A percentile compares a stretch with the other conserved stretches of the same genome.
phyloP scores from a whole-genome alignment of 2,329 filamentous ascomycete genomes.

The Dothistroma septosporum region DNA sequence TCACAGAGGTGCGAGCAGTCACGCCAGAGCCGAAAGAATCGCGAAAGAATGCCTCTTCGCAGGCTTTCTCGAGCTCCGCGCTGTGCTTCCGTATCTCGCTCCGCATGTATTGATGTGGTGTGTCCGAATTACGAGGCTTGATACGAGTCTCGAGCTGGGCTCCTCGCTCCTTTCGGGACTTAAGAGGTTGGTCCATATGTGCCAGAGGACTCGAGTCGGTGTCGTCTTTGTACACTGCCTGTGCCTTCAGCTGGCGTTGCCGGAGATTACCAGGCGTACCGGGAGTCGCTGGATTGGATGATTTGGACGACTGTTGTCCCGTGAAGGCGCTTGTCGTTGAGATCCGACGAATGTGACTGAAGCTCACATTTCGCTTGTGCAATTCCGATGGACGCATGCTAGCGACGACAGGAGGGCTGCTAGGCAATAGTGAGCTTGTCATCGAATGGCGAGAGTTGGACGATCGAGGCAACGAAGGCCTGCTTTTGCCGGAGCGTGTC shows the following conservation, averaged over 20 bases:
- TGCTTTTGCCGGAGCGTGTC: slow-evolving; percentile 30
- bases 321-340: slow-evolving; percentile 42
- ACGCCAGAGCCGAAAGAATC: slow-evolving; percentile 53
- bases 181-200: slow-evolving; percentile 29
- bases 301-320: slow-evolving; percentile 29
- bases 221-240: slow-evolving; percentile 20
- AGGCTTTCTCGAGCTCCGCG: slow-evolving; percentile 79
- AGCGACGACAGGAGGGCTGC: slow-evolving; percentile 44
- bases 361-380: slow-evolving; percentile 60
- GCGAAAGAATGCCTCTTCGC: slow-evolving; percentile 86
- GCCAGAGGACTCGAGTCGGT: slow-evolving; percentile 32
- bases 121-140: slow-evolving; percentile 38
- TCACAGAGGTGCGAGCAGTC: slow-evolving; percentile 39
- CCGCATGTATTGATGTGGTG: slow-evolving; percentile 54
- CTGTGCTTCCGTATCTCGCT: slow-evolving; percentile 83
- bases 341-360: slow-evolving; percentile 52
- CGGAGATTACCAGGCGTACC: slow-evolving; percentile 25
- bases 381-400: slow-evolving; percentile 49
- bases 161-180: slow-evolving; percentile 35
- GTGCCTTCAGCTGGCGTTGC: slow-evolving; percentile 22
- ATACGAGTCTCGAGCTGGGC: slow-evolving; percentile 27
- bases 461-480: slow-evolving; percentile 33
- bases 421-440: slow-evolving; percentile 45
- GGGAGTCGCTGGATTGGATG: slow-evolving; percentile 26
- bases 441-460: slow-evolving; percentile 41